phyloP scores from a whole-genome alignment of 805 yeast genomes.

The Kluyveromyces aestuarii region DNA sequence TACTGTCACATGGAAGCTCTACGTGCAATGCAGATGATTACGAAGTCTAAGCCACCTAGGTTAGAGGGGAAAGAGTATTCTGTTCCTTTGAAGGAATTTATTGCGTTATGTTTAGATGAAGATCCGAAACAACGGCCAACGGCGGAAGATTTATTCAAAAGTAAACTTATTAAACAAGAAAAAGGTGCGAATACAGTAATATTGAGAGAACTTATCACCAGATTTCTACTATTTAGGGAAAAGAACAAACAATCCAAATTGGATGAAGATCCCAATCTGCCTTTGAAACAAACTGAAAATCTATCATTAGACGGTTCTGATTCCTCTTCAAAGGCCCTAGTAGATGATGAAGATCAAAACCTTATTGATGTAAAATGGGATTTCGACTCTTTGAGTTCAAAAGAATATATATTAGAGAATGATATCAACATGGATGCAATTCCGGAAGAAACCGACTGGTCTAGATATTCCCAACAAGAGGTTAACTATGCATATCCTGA shows the following conservation, averaged over 20 bases:
- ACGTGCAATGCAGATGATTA: constrained; percentile 89
- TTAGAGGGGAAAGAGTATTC: constrained; percentile 85
- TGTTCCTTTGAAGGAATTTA: constrained; percentile 66
- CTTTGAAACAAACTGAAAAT: constrained; percentile 12
- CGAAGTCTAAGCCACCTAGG: constrained; percentile 90
- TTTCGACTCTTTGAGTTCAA: constrained; percentile 70
- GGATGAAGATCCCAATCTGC: constrained; percentile 36
- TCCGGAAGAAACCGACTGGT: constrained; percentile 25
- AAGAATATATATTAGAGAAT: constrained; percentile 65
- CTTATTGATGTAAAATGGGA: constrained; percentile 68
- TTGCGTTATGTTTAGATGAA: constrained; percentile 90
- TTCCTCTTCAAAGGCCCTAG: constrained; percentile 7
- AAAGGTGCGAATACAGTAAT: constrained; percentile 49
- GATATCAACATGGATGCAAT: constrained; percentile 42
- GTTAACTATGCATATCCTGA: constrained; percentile 27
- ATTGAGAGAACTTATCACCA: constrained; percentile 64
- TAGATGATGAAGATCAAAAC: constrained; percentile 6
- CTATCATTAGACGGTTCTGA: constrained; percentile 2
- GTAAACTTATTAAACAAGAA: constrained; percentile 60
- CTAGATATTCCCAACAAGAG: constrained; percentile 15
- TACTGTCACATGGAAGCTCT: constrained; percentile 91
- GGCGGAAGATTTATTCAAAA: constrained; percentile 75
- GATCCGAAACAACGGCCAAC: constrained; percentile 79
- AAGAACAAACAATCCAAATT: constrained; percentile 36
- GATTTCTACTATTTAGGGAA: constrained; percentile 72